These are phyloP conservation scores for Penstemon newberryi DNA, from an alignment of 257 asterid species.

Conservation along the genomic window DNA sequence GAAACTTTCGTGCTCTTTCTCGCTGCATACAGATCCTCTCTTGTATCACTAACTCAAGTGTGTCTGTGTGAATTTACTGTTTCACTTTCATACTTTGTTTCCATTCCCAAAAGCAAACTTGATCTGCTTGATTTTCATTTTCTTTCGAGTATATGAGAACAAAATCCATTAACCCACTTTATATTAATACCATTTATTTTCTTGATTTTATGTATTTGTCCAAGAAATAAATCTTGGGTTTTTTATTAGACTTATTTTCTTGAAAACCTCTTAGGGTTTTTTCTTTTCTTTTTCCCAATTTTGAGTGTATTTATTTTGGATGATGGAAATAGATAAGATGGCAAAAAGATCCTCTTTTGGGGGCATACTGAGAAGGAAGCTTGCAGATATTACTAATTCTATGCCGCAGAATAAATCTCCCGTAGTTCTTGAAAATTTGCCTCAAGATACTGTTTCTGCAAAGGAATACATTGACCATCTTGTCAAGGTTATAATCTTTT, in stretches of 20 bases:
- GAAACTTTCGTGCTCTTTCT: not conserved
- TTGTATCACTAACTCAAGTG: not conserved
- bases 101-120: not conserved
- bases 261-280: conserved; percentile 11
- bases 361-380: conserved; percentile 57
- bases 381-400: conserved; percentile 79
- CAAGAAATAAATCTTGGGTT: conserved; percentile 2
- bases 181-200: not conserved
- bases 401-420: conserved; percentile 66
- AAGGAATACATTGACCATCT: conserved; percentile 56
- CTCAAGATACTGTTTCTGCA: conserved; percentile 39
- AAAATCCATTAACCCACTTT: not conserved
- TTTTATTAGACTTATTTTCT: not conserved
- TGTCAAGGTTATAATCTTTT: conserved; percentile 45
- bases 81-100: conserved; percentile 1
- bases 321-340: conserved; percentile 68
- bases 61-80: conserved; percentile 1
- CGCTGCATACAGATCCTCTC: conserved; percentile 11
- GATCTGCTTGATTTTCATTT: not conserved
- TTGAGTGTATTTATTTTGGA: not conserved
- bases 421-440: conserved; percentile 34
- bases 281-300: conserved; percentile 16
- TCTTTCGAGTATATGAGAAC: conserved; percentile 1
- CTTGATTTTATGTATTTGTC: not conserved
- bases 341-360: conserved; percentile 78